phyloP scores from a whole-genome alignment of 2,329 filamentous ascomycete species.

The Calonectria pauciramosa region DNA sequence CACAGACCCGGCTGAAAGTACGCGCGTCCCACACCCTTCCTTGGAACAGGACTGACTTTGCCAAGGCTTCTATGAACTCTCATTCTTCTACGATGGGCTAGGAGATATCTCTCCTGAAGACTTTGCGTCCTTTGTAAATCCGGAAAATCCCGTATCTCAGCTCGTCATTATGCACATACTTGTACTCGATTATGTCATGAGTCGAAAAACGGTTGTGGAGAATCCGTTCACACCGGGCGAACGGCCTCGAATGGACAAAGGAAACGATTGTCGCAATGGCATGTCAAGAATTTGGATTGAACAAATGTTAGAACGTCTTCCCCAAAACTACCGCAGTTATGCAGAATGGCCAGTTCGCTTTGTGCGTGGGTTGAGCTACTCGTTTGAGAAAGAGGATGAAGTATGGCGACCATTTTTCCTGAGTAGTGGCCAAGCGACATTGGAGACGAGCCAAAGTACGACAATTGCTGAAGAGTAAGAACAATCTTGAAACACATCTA shows the following conservation, averaged over 20 bases:
- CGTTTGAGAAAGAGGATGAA: conserved; percentile 38
- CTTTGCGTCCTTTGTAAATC: conserved; percentile 49
- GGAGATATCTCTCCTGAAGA: conserved; percentile 46
- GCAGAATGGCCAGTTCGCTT: conserved; percentile 50
- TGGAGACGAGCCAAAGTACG: background rate
- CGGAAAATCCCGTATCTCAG: conserved; percentile 48
- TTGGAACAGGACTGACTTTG: conserved; percentile 16
- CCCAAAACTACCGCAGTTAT: conserved; percentile 48
- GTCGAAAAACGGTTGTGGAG: conserved; percentile 34
- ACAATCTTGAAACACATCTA: background rate
- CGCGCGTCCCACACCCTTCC: background rate
- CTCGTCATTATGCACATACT: conserved; percentile 56
- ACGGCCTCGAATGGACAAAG: conserved; percentile 15
- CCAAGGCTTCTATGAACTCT: conserved; percentile 43
- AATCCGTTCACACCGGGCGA: background rate
- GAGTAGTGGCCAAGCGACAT: conserved; percentile 30
- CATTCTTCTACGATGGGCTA: conserved; percentile 47
- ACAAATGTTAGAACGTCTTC: conserved; percentile 50
- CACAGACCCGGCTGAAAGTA: conserved; percentile 48
- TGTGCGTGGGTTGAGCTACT: conserved; percentile 37
- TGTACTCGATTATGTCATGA: conserved; percentile 49
- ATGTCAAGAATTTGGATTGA: conserved; percentile 56
- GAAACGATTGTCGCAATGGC: conserved; percentile 39
- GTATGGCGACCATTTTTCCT: conserved; percentile 42
- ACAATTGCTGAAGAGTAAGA: conserved; percentile 17